Base-by-base conservation (phyloP, 108 stramenopile species). In the Aureococcus anophagefferens region DNA sequence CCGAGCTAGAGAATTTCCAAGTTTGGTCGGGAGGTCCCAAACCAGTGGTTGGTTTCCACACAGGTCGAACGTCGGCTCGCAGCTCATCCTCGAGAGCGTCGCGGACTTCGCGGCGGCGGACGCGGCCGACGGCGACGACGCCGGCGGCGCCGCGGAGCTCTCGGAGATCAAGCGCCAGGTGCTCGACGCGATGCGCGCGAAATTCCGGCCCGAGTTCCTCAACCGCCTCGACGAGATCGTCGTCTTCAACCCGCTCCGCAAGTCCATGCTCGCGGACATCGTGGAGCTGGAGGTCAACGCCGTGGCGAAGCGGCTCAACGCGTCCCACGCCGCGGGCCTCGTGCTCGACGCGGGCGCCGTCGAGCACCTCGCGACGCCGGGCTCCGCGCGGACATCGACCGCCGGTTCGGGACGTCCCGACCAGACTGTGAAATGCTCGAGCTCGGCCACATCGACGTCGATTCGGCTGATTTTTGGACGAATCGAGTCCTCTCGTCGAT, bases 221-320 rank as follows among this genome's bases (percentile, higher is more conserved):
- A 99, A 99, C 79, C 89, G 98, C n/a, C 89, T 99, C 70, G 98
- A 99, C 75, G 98, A 99, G 79, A 94, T 97, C 67, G 90, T 97
- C 35, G 85, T 95, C 68, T 99, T 99, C 77, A 83, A 83, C 31
- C 91, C 94, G 5, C 81, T 99, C 64, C 72, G 79, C 37, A 70
- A 74, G 62, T 51, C 71, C 30, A 84, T 96, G 68, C 83, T 99
- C 66, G 69, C 76, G 30, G 81, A 76, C 34, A 96, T 99, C 62
- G 84, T 89, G 16, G 35, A 67, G 29, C 44, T 36, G 44, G 45
- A 46, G 45, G 30, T 69, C 45, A 21, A 0, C 68, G 17, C 45
- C 7, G 30, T 69, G 25, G 30, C 17, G 45, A 5, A 17, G 29
- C 45, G n/a, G 31, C 45, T 46, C 30, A n/a, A 69, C 35, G 46